Conservation (phyloP, 768 basidiomycete species). For the Suillus lakei region DNA sequence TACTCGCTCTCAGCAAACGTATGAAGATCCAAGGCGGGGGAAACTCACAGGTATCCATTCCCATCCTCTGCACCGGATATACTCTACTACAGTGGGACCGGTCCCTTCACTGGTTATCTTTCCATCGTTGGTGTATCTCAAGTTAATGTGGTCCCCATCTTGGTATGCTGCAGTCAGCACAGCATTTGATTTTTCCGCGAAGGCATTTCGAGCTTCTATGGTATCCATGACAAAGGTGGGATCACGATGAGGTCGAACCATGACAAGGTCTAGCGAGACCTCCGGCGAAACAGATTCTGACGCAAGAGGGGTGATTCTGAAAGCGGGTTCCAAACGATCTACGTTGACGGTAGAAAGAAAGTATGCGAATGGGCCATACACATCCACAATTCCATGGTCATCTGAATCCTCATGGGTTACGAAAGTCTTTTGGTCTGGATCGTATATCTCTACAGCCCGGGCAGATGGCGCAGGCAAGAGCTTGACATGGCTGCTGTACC, state of each 20-base stretch:
- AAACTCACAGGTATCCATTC: slow-evolving; percentile 82
- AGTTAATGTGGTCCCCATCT: slow-evolving; percentile 69
- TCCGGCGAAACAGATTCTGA: slow-evolving; percentile 48
- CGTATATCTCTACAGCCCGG: slow-evolving; percentile 61
- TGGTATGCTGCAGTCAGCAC: slow-evolving; percentile 75
- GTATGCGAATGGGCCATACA: slow-evolving; percentile 85
- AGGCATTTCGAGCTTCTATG: slow-evolving; percentile 48
- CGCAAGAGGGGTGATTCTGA: slow-evolving; percentile 74
- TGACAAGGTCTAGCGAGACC: slow-evolving; percentile 70
- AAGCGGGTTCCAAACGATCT: slow-evolving; percentile 83
- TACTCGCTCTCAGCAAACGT: slow-evolving; percentile 30
- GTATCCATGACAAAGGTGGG: slow-evolving; percentile 49
- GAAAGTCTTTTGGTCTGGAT: slow-evolving; percentile 54
- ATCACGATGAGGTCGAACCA: slow-evolving; percentile 74
- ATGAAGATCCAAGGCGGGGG: slow-evolving; percentile 2
- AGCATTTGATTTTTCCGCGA: slow-evolving; percentile 55
- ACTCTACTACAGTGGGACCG: slow-evolving; percentile 71
- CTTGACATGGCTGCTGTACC: slow-evolving; percentile 66
- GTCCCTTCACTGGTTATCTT: slow-evolving; percentile 44
- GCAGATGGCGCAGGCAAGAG: slow-evolving; percentile 53
- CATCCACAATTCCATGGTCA: slow-evolving; percentile 43
- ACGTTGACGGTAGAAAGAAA: slow-evolving; percentile 84
- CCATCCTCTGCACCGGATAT: slow-evolving; percentile 79
- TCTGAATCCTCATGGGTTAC: slow-evolving; percentile 43
- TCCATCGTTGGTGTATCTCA: slow-evolving; percentile 57